Percentiles rank a stretch among this genome's conserved stretches.
phyloP scores from a whole-genome alignment of 2,329 filamentous ascomycete genomes.

The Aspergillus nomiae region DNA sequence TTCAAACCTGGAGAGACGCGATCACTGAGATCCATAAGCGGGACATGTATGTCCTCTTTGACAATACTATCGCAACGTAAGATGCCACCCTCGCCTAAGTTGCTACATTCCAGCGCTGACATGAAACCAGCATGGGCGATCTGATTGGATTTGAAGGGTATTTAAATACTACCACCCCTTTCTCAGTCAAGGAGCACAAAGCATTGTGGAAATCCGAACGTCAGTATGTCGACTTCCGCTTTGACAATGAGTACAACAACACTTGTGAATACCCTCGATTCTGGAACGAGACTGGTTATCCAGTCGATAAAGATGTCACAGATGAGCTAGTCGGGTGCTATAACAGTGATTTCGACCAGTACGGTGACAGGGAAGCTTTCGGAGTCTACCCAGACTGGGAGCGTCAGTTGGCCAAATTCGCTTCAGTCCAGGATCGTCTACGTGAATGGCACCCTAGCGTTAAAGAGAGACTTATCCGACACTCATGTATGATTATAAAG shows the following conservation, averaged over 20 bases:
- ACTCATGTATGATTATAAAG: constrained; percentile 64
- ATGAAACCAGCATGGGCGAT: constrained; percentile 53
- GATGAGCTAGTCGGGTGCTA: constrained; percentile 57
- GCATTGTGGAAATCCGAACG: constrained; percentile 58
- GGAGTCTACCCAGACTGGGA: constrained; percentile 65
- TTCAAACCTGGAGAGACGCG: constrained; percentile 59
- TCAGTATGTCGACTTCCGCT: constrained; percentile 61
- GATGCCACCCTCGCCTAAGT: constrained; percentile 14
- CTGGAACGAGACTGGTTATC: constrained; percentile 61
- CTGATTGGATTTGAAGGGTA: constrained; percentile 64
- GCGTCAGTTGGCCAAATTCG: constrained; percentile 66
- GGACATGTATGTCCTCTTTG: constrained; percentile 67
- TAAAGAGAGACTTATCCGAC: constrained; percentile 58
- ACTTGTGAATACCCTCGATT: constrained; percentile 62
- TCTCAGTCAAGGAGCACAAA: constrained; percentile 57
- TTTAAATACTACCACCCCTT: constrained; percentile 61
- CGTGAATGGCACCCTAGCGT: constrained; percentile 65
- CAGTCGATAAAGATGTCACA: constrained; percentile 50
- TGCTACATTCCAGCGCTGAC: background rate
- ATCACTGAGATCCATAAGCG: constrained; percentile 63
- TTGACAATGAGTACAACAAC: constrained; percentile 56
- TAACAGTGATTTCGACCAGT: constrained; percentile 66
- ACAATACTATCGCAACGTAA: constrained; percentile 66
- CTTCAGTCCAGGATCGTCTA: constrained; percentile 67
- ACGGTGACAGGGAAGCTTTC: constrained; percentile 65